These are phyloP conservation scores for Aspergillus intermedius DNA, from an alignment of 2,329 filamentous ascomycete species.

Conservation along the genomic window DNA sequence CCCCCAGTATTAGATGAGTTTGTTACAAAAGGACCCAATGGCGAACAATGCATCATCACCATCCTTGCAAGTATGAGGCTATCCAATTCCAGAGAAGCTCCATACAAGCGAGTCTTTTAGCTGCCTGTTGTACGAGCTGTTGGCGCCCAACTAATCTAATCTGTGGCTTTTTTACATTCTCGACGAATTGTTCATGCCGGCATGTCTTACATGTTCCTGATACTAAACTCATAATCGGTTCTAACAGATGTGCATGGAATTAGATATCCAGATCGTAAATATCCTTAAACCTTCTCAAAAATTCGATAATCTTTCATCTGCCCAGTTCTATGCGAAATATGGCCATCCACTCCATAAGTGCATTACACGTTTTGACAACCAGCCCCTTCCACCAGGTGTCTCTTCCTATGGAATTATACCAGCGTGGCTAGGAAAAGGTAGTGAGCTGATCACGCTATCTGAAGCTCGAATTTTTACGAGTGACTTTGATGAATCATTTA, in stretches of 20 bases:
- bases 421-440: conserved; percentile 18
- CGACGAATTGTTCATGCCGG: conserved; percentile 17
- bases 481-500: conserved; percentile 22
- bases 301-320: conserved; percentile 11
- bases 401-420: conserved; percentile 14
- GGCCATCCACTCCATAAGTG: conserved; percentile 5
- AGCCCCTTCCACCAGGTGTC: conserved; percentile 12
- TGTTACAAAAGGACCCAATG: conserved; percentile 13
- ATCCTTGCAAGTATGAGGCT: conserved; percentile 15
- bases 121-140: conserved; percentile 12
- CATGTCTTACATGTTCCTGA: conserved; percentile 5
- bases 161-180: conserved; percentile 15
- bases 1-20: conserved; percentile 14
- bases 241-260: neutral
- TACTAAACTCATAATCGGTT: neutral
- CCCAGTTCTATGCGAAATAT: conserved; percentile 10
- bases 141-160: conserved; percentile 13
- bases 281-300: conserved; percentile 11
- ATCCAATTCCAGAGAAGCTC: conserved; percentile 13
- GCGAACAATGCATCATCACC: conserved; percentile 13
- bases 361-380: conserved; percentile 11
- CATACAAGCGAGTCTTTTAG: conserved; percentile 9
- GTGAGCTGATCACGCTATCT: conserved; percentile 13
- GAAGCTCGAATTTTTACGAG: conserved; percentile 16
- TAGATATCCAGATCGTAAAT: conserved; percentile 17